Base-by-base conservation (phyloP, 2,329 filamentous ascomycete species). In the Aspergillus costaricaensis region DNA sequence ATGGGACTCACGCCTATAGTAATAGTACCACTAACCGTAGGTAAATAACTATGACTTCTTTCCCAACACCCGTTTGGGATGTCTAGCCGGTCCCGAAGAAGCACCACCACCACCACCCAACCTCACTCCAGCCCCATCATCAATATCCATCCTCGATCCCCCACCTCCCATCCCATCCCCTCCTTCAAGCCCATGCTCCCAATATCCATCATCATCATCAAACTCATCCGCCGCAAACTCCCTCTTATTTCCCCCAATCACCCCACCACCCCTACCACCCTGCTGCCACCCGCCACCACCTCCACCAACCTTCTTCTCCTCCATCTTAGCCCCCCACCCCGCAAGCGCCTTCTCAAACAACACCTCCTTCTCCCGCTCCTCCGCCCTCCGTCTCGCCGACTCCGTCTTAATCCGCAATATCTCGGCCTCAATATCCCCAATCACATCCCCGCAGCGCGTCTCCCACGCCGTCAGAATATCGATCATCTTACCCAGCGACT, bases 371-470 rank as follows among this genome's bases (percentile, higher is more conserved):
- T 75, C 79, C 6, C 78, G 73, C 53, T 83, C 80, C 51, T 84
- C 82, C 10, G 74, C 79, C 43, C 84, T 82, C 15, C 86, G 81
- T 51, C 77, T 74, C 27, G 80, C 77, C 1, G 90, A 89, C 1
- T 82, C 79, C 1, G 76, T 75, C 66, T 86, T 88, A 62, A 97
- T 87, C 32, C 77, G 80, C 14, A 81, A 81, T 58, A 96, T 90
- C 74, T 96, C 89, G 1, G 80, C 79, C 65, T 96, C 92, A 3
- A 99, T 85, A 30, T 90, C 89, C 0, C 77, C 79, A 2, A 97
- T 86, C 1, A 92, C 91, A 3, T 82, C 78, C 5, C 86, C 85
- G 80, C 94, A 98, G 60, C 92, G 87, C n/a, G 77, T 80, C 55
- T 89, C 87, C 94, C 94, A 99, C 58, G 83, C 83, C 30, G 83